phyloP scores from a whole-genome alignment of 2,329 filamentous ascomycete species.

The Beauveria bassiana region DNA sequence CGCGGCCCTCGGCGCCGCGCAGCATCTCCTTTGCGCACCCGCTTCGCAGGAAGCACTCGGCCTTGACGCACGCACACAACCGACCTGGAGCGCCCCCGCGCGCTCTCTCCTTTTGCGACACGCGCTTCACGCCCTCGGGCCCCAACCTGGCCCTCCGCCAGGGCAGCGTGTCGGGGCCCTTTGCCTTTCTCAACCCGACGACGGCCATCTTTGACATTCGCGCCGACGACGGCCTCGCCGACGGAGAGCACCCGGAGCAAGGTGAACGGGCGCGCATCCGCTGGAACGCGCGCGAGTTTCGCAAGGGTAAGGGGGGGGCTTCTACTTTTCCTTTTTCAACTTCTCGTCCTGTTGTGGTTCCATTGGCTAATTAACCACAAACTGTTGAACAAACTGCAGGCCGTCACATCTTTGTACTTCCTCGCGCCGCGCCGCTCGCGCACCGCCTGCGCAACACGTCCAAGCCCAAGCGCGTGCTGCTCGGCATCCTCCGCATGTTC shows the following conservation, averaged over 20 bases:
- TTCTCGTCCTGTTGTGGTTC: background rate
- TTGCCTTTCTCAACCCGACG: constrained; percentile 15
- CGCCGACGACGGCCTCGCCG: constrained; percentile 3
- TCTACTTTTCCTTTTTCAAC: background rate
- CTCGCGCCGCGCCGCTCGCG: constrained; percentile 13
- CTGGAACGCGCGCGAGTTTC: constrained; percentile 15
- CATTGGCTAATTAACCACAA: too few relatives aligned
- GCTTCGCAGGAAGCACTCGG: background rate
- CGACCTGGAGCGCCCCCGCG: constrained; percentile 1
- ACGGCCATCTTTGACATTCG: constrained; percentile 14
- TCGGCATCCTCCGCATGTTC: constrained; percentile 16
- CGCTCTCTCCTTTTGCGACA: constrained; percentile 10
- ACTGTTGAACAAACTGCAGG: background rate
- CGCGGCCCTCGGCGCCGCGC: background rate
- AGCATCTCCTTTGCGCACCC: constrained; percentile 11
- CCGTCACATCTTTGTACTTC: constrained; percentile 13
- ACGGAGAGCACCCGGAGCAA: background rate
- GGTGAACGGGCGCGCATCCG: constrained; percentile 12
- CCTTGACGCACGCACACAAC: background rate
- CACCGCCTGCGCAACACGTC: constrained; percentile 11
- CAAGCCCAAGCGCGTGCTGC: constrained; percentile 7
- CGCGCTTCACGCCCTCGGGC: constrained; percentile 11
- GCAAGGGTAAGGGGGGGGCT: constrained; percentile 5
- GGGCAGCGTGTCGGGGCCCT: constrained; percentile 12
- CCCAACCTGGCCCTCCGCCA: constrained; percentile 13